A percentile compares a stretch with the other conserved stretches of the same genome.
Conservation (phyloP, 768 basidiomycete species). For the Hericium coralloides region DNA sequence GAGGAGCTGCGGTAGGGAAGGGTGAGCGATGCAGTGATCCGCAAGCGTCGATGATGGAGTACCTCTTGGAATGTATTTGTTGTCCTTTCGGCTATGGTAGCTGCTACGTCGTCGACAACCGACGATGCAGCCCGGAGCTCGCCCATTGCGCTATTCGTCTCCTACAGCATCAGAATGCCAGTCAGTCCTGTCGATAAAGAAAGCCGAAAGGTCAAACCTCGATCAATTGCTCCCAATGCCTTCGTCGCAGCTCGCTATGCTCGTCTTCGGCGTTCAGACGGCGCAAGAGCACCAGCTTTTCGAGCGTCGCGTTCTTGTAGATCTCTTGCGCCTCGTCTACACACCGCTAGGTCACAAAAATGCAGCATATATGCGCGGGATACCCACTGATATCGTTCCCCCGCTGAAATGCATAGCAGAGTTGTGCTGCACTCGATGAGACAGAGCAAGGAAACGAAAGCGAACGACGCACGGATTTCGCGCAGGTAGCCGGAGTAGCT, state of each 20-base stretch:
- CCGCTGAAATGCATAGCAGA: conserved; percentile 12
- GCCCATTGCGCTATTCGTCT: not conserved
- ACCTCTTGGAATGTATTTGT: not conserved
- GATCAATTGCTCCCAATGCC: conserved; percentile 7
- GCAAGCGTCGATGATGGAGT: not conserved
- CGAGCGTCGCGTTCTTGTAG: conserved; percentile 14
- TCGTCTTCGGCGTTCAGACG: conserved; percentile 6
- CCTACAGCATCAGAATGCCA: not conserved
- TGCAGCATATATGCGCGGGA: not conserved
- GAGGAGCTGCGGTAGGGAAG: not conserved
- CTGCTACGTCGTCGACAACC: not conserved
- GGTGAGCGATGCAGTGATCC: not conserved
- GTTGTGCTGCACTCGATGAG: conserved; percentile 4
- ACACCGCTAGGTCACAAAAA: not conserved
- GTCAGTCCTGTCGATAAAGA: not conserved
- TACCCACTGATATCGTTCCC: conserved; percentile 9
- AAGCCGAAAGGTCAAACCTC: not conserved
- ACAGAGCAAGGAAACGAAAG: not conserved
- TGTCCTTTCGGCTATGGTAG: not conserved
- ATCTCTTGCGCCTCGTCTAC: conserved; percentile 10
- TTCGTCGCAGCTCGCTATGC: not conserved
- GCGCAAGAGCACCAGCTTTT: conserved; percentile 11
- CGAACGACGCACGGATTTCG: conserved; percentile 10
- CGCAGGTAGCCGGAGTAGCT: conserved; percentile 15
- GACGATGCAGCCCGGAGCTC: not conserved